Base-by-base conservation (phyloP, 352 stramenopile species). In the Globisporangium carolinianum region DNA sequence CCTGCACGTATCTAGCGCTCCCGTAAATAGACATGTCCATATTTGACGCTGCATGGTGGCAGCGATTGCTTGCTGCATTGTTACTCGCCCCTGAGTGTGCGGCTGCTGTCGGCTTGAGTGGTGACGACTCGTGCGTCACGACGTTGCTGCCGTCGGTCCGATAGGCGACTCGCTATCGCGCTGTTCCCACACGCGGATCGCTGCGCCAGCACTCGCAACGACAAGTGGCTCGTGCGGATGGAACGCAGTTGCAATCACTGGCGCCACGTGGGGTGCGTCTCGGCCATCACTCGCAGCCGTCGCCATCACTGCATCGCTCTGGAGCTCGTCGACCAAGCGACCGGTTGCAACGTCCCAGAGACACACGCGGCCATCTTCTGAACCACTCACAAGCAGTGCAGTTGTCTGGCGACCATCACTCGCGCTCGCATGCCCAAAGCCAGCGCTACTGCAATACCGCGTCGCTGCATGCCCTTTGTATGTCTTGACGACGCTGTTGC, bases 331-430 rank as follows among this genome's bases (percentile, higher is more conserved):
- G 15, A 83, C 67, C 24, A 90, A 58, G 45, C 89, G 63, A 47
- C 85, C 68, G 39, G 72, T 91, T 36, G 96, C 79, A 37, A 98
- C 68, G 72, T 98, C 87, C 79, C 96, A 98, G 50, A 98, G 60
- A 53, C 96, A 85, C 32, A 98, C 78, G 14, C 81, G 77, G 43
- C 89, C 91, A 62, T 98, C 91, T 64, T 98, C 96, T 9, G 86
- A 97, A 3, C 96, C 96, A 17, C 81, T 97, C 3, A 97, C 75
- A 47, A 98, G 14, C 11, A 47, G 5, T 15, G 73, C 53, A 80
- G 68, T 24, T 83, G 60, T 18, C 65, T 54, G 38, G 6, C 37
- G 17, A 24, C 24, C 24, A 0, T 48, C 2, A 3, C 35, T 36
- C 4, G 17, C 48, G n/a, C 15, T 6, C 24, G 49, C 45, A 41